Base-by-base conservation (phyloP, 1,139 yeast species). In the Hansenula lynferdii region DNA sequence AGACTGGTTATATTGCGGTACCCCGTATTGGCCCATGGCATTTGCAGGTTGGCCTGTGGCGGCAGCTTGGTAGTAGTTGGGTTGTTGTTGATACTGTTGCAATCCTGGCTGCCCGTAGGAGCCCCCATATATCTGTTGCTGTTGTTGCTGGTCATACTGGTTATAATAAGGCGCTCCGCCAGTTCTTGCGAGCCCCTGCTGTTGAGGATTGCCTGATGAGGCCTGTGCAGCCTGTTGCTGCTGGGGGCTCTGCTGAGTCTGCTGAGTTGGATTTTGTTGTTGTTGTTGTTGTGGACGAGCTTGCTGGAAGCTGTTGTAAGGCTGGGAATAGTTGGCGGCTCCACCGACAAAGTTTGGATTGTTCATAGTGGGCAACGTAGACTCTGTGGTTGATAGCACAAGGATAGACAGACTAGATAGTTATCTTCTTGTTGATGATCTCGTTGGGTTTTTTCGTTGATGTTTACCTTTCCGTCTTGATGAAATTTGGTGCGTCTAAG, bases 391-490 rank as follows among this genome's bases (percentile, higher is more conserved):
- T n/a, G n/a, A n/a, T n/a, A n/a, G n/a, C n/a, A n/a, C n/a, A n/a
- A n/a, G n/a, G n/a, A n/a, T n/a, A n/a, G n/a, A n/a, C n/a, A n/a
- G n/a, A n/a, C n/a, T n/a, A n/a, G n/a, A n/a, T n/a, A n/a, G n/a
- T n/a, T n/a, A n/a, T n/a, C n/a, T n/a, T 26, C 19, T 41, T 41
- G 28, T 28, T 38, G 21, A 37, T 39, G 21, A 41, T 41, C 26
- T n/a, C n/a, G n/a, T n/a, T n/a, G n/a, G n/a, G n/a, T n/a, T n/a
- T n/a, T n/a, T n/a, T 37, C 43, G 15, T 12, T 33, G 23, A 36
- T 11, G 8, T 15, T 24, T n/a, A n/a, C n/a, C n/a, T n/a, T n/a
- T n/a, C n/a, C n/a, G n/a, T n/a, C n/a, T n/a, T n/a, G n/a, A n/a
- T n/a, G n/a, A n/a, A n/a, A n/a, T n/a, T n/a, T n/a, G n/a, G n/a